These are phyloP conservation scores for Nicotiana paniculata DNA, from an alignment of 257 asterid species.

Conservation along the genomic window DNA sequence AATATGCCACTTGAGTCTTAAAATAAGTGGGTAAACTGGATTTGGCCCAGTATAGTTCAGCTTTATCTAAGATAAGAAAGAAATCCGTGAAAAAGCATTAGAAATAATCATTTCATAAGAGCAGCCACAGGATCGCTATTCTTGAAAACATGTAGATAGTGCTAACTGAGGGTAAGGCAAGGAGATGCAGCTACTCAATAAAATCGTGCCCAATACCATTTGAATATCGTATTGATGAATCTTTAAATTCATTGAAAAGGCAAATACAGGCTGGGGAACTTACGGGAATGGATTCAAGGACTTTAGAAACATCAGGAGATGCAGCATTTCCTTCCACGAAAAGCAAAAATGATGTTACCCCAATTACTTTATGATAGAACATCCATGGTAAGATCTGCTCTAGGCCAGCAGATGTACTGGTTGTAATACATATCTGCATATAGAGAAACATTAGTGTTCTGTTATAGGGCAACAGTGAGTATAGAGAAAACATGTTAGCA, in stretches of 20 bases:
- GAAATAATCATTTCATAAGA: neutral
- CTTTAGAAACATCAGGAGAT: slow-evolving; percentile 34
- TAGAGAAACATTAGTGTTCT: neutral
- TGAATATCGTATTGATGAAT: neutral
- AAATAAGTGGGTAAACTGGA: slow-evolving; percentile 2
- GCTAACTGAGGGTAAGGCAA: neutral
- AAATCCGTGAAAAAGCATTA: neutral
- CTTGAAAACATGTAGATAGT: neutral
- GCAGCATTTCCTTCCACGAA: slow-evolving; percentile 61
- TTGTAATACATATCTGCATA: slow-evolving; percentile 53
- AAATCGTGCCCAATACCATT: neutral
- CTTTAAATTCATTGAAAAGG: neutral
- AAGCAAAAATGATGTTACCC: slow-evolving; percentile 44
- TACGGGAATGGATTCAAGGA: slow-evolving; percentile 52
- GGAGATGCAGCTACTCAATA: neutral
- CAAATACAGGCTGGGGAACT: slow-evolving; percentile 16
- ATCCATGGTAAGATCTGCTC: slow-evolving; percentile 73
- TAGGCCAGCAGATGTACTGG: slow-evolving; percentile 55
- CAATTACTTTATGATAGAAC: slow-evolving; percentile 63
- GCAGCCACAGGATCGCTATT: neutral
- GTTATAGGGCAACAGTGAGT: neutral
- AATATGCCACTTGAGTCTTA: neutral
- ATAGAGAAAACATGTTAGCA: neutral
- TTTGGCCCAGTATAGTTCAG: neutral
- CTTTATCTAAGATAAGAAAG: neutral